Evolutionary conservation across 2,329 filamentous ascomycete genomes (phyloP), one percentile per base, ranked within the genome.

Genomic region (Sclerotiophoma versabilis): DNA sequence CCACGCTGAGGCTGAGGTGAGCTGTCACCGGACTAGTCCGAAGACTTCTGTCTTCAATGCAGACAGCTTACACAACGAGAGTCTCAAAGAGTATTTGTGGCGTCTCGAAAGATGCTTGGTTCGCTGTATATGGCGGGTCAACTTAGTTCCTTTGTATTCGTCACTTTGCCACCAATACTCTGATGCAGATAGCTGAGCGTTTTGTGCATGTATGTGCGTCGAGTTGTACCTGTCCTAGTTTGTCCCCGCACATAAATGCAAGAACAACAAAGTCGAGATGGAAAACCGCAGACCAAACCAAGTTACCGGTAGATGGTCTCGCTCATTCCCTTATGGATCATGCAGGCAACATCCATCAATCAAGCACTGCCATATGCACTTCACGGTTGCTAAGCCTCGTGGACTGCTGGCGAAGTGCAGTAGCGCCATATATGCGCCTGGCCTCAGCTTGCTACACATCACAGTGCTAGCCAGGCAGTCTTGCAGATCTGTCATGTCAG

Each of bases 1-100:
- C 57, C 58, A 61, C 53, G 62, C 58, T 54, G 51, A 52, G 32
- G 49, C 46, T 47, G 38, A 53, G 41, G 41, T 54, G 50, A 54
- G 51, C 39, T n/a, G 33, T 33, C 27, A 34, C 29, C 45, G 34
- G 27, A 44, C 51, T 17, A 45, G 33, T 22, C 45, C 52, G 41
- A 37, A 14, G 10, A 36, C 22, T 10, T 25, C 32, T 32, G 22
- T 19, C n/a, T 32, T 19, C 2, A 33, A 55, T 23, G 20, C 47
- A 47, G 41, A 30, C 34, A 33, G 19, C 34, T 49, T 25, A 46
- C 29, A 37, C 34, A 10, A 3, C 14, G 17, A 45, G 27, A 25
- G 2, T 25, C 34, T 36, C 5, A n/a, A 55, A 34, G 14, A 47
- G 42, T 4, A 14, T 38, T n/a, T 6, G 47, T 55, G 56, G 51